phyloP scores from a whole-genome alignment of 495 filamentous ascomycete genomes.

The Rhypophila decipiens region DNA sequence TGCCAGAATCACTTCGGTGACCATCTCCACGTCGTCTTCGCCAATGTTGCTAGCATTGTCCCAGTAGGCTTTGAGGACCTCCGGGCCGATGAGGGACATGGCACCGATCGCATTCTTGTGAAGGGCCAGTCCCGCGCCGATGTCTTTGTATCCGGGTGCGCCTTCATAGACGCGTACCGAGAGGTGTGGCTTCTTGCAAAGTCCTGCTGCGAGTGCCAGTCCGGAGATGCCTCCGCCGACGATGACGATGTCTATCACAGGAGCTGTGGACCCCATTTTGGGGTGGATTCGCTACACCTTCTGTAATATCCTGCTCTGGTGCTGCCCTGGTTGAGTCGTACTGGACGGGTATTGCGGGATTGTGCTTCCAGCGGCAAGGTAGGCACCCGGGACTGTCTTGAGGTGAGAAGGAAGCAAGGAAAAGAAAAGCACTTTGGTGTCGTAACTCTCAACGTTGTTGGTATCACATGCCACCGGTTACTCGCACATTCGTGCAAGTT shows the following conservation, averaged over 20 bases:
- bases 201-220: constrained; percentile 27
- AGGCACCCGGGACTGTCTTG: too few relatives aligned
- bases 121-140: constrained; percentile 33
- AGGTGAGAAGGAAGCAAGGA: too few relatives aligned
- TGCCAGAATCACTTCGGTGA: constrained; percentile 28
- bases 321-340: too few relatives aligned
- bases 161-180: constrained; percentile 27
- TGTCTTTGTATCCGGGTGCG: constrained; percentile 22
- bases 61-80: constrained; percentile 27
- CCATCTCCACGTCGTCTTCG: constrained; percentile 27
- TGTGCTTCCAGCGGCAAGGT: too few relatives aligned
- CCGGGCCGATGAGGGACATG: constrained; percentile 27
- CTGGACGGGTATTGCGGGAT: too few relatives aligned
- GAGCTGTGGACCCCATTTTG: constrained; percentile 8
- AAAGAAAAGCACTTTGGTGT: too few relatives aligned
- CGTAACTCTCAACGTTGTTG: too few relatives aligned
- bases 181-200: constrained; percentile 25
- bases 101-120: constrained; percentile 33
- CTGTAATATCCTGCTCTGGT: too few relatives aligned
- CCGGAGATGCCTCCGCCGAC: constrained; percentile 32
- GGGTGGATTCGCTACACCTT: too few relatives aligned
- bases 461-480: too few relatives aligned
- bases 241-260: constrained; percentile 25
- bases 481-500: too few relatives aligned
- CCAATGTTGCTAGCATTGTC: constrained; percentile 27